Percentiles rank a stretch among this genome's conserved stretches.
Conservation (phyloP, 2,329 filamentous ascomycete genomes). For the Incumbomyces delicatus region DNA sequence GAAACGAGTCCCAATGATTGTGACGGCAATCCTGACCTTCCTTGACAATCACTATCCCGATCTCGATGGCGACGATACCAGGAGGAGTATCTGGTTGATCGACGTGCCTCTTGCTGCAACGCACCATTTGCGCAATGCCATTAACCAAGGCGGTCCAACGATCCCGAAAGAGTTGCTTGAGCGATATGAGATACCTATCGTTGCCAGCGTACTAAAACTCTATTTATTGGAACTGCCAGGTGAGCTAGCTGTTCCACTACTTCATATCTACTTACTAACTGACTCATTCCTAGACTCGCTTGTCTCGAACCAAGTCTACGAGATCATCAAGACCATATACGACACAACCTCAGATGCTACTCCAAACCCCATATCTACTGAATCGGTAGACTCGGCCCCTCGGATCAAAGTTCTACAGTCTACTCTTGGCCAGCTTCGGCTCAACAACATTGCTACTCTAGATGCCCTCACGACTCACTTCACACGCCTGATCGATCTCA, state of each 20-base stretch:
- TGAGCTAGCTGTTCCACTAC: conserved; percentile 37
- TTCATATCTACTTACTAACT: not conserved
- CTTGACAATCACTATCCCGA: conserved; percentile 96
- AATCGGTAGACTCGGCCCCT: conserved; percentile 17
- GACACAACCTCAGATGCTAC: conserved; percentile 67
- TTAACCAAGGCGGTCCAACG: conserved; percentile 73
- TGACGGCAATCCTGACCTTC: conserved; percentile 89
- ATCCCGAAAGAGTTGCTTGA: conserved; percentile 67
- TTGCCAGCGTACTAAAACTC: conserved; percentile 84
- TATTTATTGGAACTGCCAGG: conserved; percentile 91
- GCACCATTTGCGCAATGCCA: conserved; percentile 68
- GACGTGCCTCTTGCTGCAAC: conserved; percentile 79
- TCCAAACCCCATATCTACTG: conserved; percentile 48
- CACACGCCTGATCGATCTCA: conserved; percentile 89
- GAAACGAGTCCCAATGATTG: conserved; percentile 85
- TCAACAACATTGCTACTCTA: conserved; percentile 97
- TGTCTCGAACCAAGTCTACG: conserved; percentile 95
- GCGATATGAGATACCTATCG: conserved; percentile 86
- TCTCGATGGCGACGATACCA: conserved; percentile 87
- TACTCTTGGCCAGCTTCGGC: conserved; percentile 83
- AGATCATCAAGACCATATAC: conserved; percentile 97
- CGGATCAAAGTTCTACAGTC: conserved; percentile 89
- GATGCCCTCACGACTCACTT: conserved; percentile 98
- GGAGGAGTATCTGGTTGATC: conserved; percentile 85
- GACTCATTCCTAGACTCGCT: conserved; percentile 63